Percentiles rank a stretch among this genome's conserved stretches.
Conservation (phyloP, 1,284 basidiomycete species). For the Amylostereum areolatum region DNA sequence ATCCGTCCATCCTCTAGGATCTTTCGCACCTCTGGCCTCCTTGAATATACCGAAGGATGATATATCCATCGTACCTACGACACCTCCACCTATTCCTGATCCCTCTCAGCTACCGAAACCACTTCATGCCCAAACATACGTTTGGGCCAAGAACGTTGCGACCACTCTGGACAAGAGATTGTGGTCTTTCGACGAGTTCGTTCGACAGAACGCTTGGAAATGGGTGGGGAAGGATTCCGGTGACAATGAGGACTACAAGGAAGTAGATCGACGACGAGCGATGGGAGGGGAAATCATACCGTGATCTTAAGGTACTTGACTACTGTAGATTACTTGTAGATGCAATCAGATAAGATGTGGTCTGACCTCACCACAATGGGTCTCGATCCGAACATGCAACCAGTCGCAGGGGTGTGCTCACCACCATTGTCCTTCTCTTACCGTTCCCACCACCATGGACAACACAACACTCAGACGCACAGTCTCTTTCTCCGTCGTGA, state of each 20-base stretch:
- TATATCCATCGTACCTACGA: constrained; percentile 31
- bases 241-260: constrained; percentile 34
- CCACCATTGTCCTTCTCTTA: no score
- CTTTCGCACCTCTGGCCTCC: constrained; percentile 28
- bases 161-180: constrained; percentile 47
- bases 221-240: constrained; percentile 48
- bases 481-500: constrained; percentile 25
- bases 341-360: no score
- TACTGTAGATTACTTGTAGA: no score
- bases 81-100: constrained; percentile 34
- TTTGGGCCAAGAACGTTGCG: constrained; percentile 45
- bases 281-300: neutral
- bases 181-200: constrained; percentile 77
- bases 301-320: no score
- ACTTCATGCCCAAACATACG: constrained; percentile 60
- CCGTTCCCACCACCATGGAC: no score
- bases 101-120: constrained; percentile 26
- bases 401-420: no score
- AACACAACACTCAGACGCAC: constrained; percentile 3
- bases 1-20: constrained; percentile 45
- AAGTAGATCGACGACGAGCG: constrained; percentile 32
- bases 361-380: no score
- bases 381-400: no score
- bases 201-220: constrained; percentile 61
- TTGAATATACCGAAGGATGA: constrained; percentile 15